Percentiles rank a stretch among this genome's conserved stretches.
phyloP scores from a whole-genome alignment of 352 stramenopile species.

The Phytopythium helicoides region DNA sequence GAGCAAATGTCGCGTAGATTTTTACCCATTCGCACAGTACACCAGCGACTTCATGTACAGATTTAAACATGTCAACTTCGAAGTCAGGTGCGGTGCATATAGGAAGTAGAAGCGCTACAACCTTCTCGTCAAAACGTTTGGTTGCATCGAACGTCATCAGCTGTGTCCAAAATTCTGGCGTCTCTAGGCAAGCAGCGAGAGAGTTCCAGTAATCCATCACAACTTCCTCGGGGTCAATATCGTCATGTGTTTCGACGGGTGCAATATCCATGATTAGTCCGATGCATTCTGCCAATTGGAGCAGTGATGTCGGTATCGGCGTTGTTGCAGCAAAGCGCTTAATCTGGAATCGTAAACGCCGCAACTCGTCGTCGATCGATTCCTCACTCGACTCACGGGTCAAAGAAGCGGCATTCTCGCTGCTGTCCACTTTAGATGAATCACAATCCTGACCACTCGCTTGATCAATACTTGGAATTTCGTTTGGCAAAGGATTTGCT shows the following conservation, averaged over 20 bases:
- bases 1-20: slow-evolving; percentile 37
- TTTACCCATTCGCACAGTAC: slow-evolving; percentile 68
- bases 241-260: slow-evolving; percentile 52
- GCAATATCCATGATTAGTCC: slow-evolving; percentile 64
- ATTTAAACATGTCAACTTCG: slow-evolving; percentile 38
- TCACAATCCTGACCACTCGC: too few species aligned
- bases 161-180: slow-evolving; percentile 42
- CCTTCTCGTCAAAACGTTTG: slow-evolving; percentile 33
- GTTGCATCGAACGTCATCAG: slow-evolving; percentile 45
- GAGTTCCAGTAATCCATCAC: slow-evolving; percentile 77
- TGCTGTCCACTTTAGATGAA: too few species aligned
- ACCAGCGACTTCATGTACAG: slow-evolving; percentile 51
- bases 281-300: slow-evolving; percentile 65
- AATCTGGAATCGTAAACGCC: slow-evolving; percentile 13
- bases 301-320: slow-evolving; percentile 46
- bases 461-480: too few species aligned
- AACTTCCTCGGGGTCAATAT: slow-evolving; percentile 68
- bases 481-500: too few species aligned
- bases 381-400: background rate
- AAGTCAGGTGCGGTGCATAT: slow-evolving; percentile 68
- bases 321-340: slow-evolving; percentile 34
- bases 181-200: slow-evolving; percentile 27
- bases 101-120: slow-evolving; percentile 49
- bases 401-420: too few species aligned
- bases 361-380: background rate